Evolutionary conservation across 2,329 filamentous ascomycete species (phyloP).

Genomic region (Canariomyces notabilis): DNA sequence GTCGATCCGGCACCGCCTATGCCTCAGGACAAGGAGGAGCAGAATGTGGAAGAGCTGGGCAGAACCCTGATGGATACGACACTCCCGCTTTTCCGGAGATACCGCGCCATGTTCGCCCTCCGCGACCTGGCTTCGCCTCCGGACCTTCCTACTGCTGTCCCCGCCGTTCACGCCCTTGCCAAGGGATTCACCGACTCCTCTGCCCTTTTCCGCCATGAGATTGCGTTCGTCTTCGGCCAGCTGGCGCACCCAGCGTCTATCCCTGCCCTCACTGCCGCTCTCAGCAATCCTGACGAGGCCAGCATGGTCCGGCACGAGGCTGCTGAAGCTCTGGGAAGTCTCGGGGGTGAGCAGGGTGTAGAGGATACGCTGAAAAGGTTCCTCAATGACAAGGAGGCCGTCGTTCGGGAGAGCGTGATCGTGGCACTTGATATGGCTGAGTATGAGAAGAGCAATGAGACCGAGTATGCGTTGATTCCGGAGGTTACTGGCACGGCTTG

Average conservation of each 20-base stretch:
- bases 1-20: conserved; percentile 92
- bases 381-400: conserved; percentile 82
- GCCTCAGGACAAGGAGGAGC: conserved; percentile 63
- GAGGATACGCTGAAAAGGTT: conserved; percentile 80
- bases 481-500: conserved; percentile 42
- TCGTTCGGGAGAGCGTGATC: conserved; percentile 90
- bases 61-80: conserved; percentile 72
- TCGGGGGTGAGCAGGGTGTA: conserved; percentile 90
- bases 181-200: conserved; percentile 80
- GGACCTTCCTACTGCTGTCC: conserved; percentile 79
- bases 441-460: conserved; percentile 82
- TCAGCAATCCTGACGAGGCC: conserved; percentile 75
- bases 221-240: conserved; percentile 97
- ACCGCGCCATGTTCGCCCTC: conserved; percentile 96
- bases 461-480: conserved; percentile 89
- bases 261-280: conserved; percentile 71
- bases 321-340: conserved; percentile 87
- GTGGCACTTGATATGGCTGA: conserved; percentile 98
- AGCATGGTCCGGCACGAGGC: conserved; percentile 98
- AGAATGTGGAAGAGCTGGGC: conserved; percentile 69
- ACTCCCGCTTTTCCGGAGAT: conserved; percentile 81
- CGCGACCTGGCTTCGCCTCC: conserved; percentile 92
- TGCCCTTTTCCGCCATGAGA: conserved; percentile 93
- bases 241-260: conserved; percentile 95
- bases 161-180: conserved; percentile 81